These are phyloP conservation scores for Epichloe uncinata DNA, from an alignment of 2,329 filamentous ascomycete species.

Conservation along the genomic window DNA sequence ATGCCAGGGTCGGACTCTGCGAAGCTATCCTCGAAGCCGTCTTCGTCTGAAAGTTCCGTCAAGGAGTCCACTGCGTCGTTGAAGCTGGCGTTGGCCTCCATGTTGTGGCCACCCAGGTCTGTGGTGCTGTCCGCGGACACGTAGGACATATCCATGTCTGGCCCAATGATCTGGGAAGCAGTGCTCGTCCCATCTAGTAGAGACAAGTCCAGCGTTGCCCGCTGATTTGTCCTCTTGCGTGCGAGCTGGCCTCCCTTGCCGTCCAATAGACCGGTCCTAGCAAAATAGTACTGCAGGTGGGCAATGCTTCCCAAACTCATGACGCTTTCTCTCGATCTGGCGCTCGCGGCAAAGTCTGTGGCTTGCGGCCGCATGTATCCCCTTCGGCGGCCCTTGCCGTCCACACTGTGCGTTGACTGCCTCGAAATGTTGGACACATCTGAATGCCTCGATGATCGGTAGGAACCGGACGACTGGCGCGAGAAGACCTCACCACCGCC, in stretches of 20 bases:
- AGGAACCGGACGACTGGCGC: conserved; percentile 52
- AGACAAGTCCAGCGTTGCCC: conserved; percentile 44
- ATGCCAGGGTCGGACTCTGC: conserved; percentile 60
- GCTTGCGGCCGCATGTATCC: conserved; percentile 82
- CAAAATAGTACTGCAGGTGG: conserved; percentile 97
- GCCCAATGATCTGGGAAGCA: conserved; percentile 26
- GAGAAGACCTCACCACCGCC: conserved; percentile 41
- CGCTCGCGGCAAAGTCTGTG: conserved; percentile 82
- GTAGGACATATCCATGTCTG: conserved; percentile 46
- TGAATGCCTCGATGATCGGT: conserved; percentile 30
- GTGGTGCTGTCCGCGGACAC: conserved; percentile 47
- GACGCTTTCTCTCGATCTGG: conserved; percentile 82
- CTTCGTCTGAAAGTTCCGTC: conserved; percentile 27
- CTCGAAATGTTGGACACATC: conserved; percentile 27
- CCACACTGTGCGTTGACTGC: conserved; percentile 32
- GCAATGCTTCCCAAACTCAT: conserved; percentile 94
- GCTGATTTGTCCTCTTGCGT: conserved; percentile 52
- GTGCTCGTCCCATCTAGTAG: conserved; percentile 26
- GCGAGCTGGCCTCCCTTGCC: conserved; percentile 82
- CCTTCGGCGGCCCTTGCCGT: conserved; percentile 41
- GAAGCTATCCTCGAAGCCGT: conserved; percentile 42
- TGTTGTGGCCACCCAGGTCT: conserved; percentile 31
- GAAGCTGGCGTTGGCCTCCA: conserved; percentile 18
- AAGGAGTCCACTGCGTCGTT: conserved; percentile 32
- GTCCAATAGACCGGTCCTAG: conserved; percentile 81